Conservation (phyloP, 805 yeast genomes). For the Lipomyces spencermartinsiae region DNA sequence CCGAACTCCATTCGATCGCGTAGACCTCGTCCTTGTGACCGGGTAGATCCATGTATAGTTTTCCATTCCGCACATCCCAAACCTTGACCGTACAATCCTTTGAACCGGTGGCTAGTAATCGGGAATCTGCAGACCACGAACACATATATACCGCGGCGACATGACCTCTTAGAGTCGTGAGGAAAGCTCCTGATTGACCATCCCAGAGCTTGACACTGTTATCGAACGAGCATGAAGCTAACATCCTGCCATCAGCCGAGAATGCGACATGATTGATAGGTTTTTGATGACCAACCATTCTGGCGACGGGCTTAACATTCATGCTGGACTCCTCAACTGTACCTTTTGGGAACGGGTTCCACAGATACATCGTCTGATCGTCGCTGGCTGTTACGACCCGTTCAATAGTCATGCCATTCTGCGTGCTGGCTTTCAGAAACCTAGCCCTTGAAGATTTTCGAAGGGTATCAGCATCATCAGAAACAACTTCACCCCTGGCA, state of each 20-base stretch:
- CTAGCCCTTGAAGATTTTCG: conserved; percentile 62
- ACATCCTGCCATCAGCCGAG: conserved; percentile 90
- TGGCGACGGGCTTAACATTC: conserved; percentile 78
- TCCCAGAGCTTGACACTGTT: conserved; percentile 97
- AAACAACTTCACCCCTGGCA: conserved; percentile 41
- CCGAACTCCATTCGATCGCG: conserved; percentile 98
- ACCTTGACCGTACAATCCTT: conserved; percentile 95
- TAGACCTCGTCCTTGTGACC: conserved; percentile 96
- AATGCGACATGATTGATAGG: conserved; percentile 94
- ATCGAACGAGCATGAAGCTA: conserved; percentile 94
- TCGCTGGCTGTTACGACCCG: conserved; percentile 93
- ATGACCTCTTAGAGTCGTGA: conserved; percentile 92
- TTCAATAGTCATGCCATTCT: conserved; percentile 66
- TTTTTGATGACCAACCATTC: conserved; percentile 98
- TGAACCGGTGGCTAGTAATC: conserved; percentile 89
- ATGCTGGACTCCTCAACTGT: conserved; percentile 44
- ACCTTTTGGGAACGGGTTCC: conserved; percentile 73
- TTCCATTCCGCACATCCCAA: conserved; percentile 91
- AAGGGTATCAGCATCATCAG: conserved; percentile 55
- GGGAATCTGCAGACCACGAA: conserved; percentile 95
- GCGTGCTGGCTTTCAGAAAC: conserved; percentile 66
- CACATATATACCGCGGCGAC: conserved; percentile 98
- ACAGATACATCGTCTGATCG: conserved; percentile 95
- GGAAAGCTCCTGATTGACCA: conserved; percentile 86
- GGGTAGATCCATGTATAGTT: conserved; percentile 86